Conservation (phyloP, 805 yeast species). For the Saccharomycodes ludwigii region DNA sequence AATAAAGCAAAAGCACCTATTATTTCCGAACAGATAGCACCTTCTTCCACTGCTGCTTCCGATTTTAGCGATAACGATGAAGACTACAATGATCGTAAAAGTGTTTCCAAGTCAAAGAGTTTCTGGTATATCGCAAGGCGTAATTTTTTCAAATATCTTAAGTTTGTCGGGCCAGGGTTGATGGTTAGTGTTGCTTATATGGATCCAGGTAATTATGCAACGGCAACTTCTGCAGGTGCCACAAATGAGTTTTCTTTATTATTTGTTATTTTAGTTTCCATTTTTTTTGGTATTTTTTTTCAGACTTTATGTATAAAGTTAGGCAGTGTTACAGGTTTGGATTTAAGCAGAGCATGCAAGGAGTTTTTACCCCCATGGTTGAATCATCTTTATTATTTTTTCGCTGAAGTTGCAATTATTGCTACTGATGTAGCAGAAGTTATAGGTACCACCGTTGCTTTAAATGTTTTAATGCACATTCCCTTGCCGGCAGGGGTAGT, state of each 20-base stretch:
- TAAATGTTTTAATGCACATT: slow-evolving; percentile 60
- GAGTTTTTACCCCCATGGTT: slow-evolving; percentile 54
- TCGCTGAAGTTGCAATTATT: slow-evolving; percentile 79
- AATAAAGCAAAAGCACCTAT: too few species aligned
- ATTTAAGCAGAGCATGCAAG: slow-evolving; percentile 67
- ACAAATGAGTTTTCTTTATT: slow-evolving; percentile 55
- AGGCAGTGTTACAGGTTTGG: slow-evolving; percentile 71
- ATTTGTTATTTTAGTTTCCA: slow-evolving; percentile 53
- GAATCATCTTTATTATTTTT: too few species aligned
- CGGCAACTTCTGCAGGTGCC: slow-evolving; percentile 74
- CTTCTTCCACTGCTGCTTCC: too few species aligned
- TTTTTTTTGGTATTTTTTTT: slow-evolving; percentile 58
- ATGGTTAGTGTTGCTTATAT: too few species aligned
- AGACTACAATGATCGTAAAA: too few species aligned
- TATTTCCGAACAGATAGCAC: too few species aligned
- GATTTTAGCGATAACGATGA: too few species aligned
- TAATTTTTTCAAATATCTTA: too few species aligned
- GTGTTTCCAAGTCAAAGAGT: too few species aligned
- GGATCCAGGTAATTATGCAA: slow-evolving; percentile 80
- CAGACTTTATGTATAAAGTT: slow-evolving; percentile 63
- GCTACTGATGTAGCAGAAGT: slow-evolving; percentile 94
- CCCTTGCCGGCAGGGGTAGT: slow-evolving; percentile 73
- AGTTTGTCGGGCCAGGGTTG: too few species aligned
- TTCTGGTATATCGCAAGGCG: too few species aligned
- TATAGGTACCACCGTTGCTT: slow-evolving; percentile 82